phyloP scores from a whole-genome alignment of 179 eudicot species.

The Amaranthus tricolor region DNA sequence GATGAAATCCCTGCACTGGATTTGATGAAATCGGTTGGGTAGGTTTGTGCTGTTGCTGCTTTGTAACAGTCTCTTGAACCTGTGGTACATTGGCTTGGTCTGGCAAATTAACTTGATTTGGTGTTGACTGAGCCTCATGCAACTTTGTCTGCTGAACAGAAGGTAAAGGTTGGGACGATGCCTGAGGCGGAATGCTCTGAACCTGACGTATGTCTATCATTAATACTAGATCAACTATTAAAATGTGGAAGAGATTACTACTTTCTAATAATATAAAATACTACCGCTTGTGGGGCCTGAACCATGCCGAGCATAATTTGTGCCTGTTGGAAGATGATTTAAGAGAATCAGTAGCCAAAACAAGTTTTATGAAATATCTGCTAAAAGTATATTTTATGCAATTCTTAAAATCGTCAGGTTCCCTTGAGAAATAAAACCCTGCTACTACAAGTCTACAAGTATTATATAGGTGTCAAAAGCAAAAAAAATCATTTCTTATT shows the following conservation, averaged over 20 bases:
- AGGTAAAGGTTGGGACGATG: constrained; percentile 39
- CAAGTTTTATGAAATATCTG: background rate
- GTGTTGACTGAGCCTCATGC: constrained; percentile 43
- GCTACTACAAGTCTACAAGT: background rate
- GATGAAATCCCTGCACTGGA: constrained; percentile 40
- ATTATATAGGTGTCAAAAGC: background rate
- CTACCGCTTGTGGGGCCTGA: constrained; percentile 66
- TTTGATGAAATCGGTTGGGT: constrained; percentile 37
- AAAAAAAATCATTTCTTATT: too few relatives aligned
- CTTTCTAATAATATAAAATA: background rate
- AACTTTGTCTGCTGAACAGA: constrained; percentile 50
- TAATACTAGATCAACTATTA: background rate
- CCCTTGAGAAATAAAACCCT: background rate
- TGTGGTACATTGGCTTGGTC: constrained; percentile 52
- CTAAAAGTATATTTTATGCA: background rate
- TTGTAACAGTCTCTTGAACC: constrained; percentile 38
- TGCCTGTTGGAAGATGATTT: constrained; percentile 48
- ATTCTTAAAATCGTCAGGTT: background rate
- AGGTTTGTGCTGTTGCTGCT: constrained; percentile 56
- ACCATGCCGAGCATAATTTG: constrained; percentile 98
- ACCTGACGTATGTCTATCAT: constrained; percentile 30
- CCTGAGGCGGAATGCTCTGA: constrained; percentile 48
- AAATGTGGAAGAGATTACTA: background rate
- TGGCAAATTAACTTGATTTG: constrained; percentile 48
- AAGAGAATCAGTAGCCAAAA: constrained; percentile 8